Base-by-base conservation (phyloP, 164 flowering plant species). In the Echeveria elegans region DNA sequence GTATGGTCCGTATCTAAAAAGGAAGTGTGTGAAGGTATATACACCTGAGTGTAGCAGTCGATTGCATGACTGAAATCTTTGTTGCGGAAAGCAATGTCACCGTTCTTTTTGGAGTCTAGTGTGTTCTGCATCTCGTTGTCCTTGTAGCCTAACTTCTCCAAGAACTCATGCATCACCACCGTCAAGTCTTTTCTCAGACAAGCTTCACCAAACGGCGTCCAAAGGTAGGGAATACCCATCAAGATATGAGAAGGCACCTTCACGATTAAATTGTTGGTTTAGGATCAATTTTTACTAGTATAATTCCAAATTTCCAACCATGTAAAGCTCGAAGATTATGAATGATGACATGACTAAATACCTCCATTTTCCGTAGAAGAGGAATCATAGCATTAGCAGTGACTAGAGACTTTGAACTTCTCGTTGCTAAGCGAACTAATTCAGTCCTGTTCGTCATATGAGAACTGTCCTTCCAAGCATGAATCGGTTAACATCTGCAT, bases 121-220 rank as follows among this genome's bases (percentile, higher is more conserved):
- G 84, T 75, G n/a, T n/a, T n/a, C 73, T 80, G 83, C 89, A 85
- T 88, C 69, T 83, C 86, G 58, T 84, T 88, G 69, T 86, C 90
- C 72, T 84, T 84, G 68, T 86, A 86, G 41, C 82, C 80, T 43
- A 77, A 19, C 24, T 72, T 72, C 41, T 81, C 86, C 53, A 84
- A 59, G 60, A 84, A 67, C 64, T 82, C 84, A 68, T 78, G 85
- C 12, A 82, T 82, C 34, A 84, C 4, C 5, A 36, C 86, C 66
- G 85, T 86, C 75, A 84, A 74, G 70, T 86, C 90, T 73, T 66
- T 76, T 74, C 85, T 82, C 59, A 74, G 79, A 68, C 86, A 84
- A 15, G 85, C 88, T 48, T 83, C 86, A 23, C 85, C 88, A n/a
- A n/a, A 65, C 2, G 86, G 78, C 18, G 83, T 63, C n/a, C 56